A percentile compares a stretch with the other conserved stretches of the same genome.
Conservation (phyloP, 345 rosid genomes). For the Carallia pectinifolia region DNA sequence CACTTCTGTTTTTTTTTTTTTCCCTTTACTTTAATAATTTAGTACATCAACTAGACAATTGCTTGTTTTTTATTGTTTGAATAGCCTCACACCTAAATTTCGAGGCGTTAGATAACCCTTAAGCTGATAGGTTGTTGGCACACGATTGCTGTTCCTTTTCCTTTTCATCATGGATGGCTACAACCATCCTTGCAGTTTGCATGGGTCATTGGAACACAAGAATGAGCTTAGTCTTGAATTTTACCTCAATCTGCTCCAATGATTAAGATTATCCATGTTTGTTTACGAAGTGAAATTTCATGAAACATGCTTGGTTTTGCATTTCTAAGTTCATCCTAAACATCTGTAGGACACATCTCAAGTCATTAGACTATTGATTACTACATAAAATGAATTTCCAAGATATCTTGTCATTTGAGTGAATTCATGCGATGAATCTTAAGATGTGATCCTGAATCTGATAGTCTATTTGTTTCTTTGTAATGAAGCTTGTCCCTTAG, state of each 20-base stretch:
- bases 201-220: no score
- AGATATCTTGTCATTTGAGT: neutral
- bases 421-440: neutral
- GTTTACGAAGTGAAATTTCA: neutral
- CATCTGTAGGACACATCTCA: neutral
- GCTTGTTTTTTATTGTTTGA: no score
- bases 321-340: neutral
- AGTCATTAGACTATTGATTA: neutral
- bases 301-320: neutral
- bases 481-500: slow-evolving; percentile 76
- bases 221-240: neutral
- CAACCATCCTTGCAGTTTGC: no score
- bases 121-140: no score
- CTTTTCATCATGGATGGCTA: no score
- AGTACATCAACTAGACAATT: no score
- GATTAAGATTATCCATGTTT: neutral
- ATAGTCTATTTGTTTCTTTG: slow-evolving; percentile 18
- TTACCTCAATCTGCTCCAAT: neutral
- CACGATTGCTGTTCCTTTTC: no score
- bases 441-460: slow-evolving; percentile 4
- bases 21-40: no score
- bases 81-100: no score
- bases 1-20: no score
- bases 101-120: no score
- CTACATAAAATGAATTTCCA: neutral